phyloP scores from a whole-genome alignment of 306 rosid genomes.

The Cucumis melo region DNA sequence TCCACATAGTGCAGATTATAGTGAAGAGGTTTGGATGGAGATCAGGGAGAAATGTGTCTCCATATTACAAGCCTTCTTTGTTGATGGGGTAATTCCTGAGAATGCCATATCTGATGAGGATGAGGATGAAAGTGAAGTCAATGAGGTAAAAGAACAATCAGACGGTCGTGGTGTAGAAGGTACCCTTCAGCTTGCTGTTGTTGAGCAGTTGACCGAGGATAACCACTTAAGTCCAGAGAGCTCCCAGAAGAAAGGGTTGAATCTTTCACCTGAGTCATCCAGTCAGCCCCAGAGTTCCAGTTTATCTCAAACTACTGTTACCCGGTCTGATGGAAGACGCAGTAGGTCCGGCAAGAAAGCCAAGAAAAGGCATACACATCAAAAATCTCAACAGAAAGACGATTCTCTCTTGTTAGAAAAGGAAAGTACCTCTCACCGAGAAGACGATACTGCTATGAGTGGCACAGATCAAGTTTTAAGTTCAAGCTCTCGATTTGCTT shows the following conservation, averaged over 20 bases:
- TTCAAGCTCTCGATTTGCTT: conserved; percentile 58
- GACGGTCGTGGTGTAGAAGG: conserved; percentile 45
- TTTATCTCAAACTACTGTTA: conserved; percentile 45
- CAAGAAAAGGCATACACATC: conserved; percentile 75
- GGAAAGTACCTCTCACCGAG: conserved; percentile 60
- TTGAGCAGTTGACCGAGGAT: conserved; percentile 46
- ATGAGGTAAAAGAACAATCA: conserved; percentile 49
- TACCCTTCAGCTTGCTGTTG: conserved; percentile 35
- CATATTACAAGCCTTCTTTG: conserved; percentile 70
- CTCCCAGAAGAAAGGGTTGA: conserved; percentile 47
- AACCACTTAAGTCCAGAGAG: conserved; percentile 40
- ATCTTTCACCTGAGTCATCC: conserved; percentile 39
- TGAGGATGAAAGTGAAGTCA: conserved; percentile 50
- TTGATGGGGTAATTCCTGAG: conserved; percentile 67
- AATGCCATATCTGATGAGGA: conserved; percentile 68
- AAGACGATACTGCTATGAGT: conserved; percentile 84
- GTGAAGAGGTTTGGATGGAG: conserved; percentile 99
- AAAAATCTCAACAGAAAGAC: conserved; percentile 63
- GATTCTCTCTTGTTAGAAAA: conserved; percentile 45
- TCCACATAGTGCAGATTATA: conserved; percentile 96
- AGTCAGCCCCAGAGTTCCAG: conserved; percentile 54
- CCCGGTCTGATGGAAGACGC: conserved; percentile 71
- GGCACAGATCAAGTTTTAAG: conserved; percentile 89
- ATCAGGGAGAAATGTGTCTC: conserved; percentile 94
- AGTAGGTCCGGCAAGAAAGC: conserved; percentile 90